Conservation (phyloP, 2,329 filamentous ascomycete genomes). For the Escovopsis sp. region DNA sequence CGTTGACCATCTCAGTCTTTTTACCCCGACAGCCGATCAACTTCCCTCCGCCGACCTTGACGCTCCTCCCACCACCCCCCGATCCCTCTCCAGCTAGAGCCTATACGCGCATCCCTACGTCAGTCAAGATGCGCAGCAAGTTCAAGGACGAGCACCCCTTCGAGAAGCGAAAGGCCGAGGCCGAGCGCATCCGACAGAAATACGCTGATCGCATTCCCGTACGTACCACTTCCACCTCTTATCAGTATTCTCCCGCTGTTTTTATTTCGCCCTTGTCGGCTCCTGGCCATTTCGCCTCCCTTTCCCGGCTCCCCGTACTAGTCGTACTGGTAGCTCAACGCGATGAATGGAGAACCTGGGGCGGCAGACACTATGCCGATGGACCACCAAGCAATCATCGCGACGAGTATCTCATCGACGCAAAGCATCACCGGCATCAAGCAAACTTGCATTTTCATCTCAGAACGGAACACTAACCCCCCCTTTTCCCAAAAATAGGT, state of each 20-base stretch:
- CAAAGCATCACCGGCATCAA: no score
- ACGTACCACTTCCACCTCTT: conserved; percentile 12
- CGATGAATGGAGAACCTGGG: no score
- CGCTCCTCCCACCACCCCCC: not conserved
- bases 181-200: conserved; percentile 97
- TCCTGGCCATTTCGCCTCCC: not conserved
- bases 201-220: conserved; percentile 97
- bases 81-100: no score
- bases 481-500: conserved; percentile 41
- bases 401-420: no score
- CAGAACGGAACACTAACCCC: not conserved
- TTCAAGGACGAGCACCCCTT: conserved; percentile 99
- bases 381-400: not conserved
- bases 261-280: not conserved
- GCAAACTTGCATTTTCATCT: not conserved
- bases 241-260: not conserved
- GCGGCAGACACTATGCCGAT: not conserved
- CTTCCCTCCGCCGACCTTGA: not conserved
- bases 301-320: not conserved
- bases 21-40: not conserved
- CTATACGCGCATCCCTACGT: not conserved
- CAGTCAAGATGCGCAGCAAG: conserved; percentile 82
- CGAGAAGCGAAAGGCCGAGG: conserved; percentile 99
- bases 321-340: not conserved
- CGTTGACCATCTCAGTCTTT: not conserved